Evolutionary conservation across 371 early-diverging fungal genomes (phyloP), one percentile per base, ranked within the genome.

Genomic region (Rhizomucor pusillus): DNA sequence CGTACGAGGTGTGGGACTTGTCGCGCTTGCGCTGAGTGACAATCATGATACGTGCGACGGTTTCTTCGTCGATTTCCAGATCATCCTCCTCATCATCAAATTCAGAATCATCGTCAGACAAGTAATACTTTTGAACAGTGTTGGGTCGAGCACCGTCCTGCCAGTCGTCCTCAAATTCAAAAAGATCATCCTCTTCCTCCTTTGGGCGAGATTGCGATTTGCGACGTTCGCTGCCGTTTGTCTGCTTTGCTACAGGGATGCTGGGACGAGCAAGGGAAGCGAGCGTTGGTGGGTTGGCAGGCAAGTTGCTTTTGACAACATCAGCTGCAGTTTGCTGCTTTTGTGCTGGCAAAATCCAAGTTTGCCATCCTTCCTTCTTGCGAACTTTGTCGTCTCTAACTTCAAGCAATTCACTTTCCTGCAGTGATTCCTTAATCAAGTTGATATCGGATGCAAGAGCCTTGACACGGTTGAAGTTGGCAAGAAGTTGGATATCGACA

Each of bases 391-490:
- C 59, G 23, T 49, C 57, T 52, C 69, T 71, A 13, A 88, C 70
- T 57, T 90, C 88, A 11, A 77, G 35, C 20, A 72, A 44, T 13
- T 81, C 71, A 19, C 88, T 87, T 14, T 60, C 54, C 22, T 65
- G 70, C 46, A 91, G 52, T 1, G 89, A 78, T 16, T 83, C 81
- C 40, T 71, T 74, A 36, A 93, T 80, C 25, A 90, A 56, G 3
- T 68, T 67, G 40, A 79, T 29, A 53, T 90, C 89, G 18, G 81
- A 75, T 1, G 90, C 81, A 29, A 90, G 70, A 9, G 75, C 67
- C 69, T 86, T 90, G 49, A 97, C 84, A 29, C 97, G 89, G 68
- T 93, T 93, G 69, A 97, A 97, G 55, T 82, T 81, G 37, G 90
- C 85, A 52, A 97, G 63, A 4, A 93, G 66, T 5, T 71, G 65